Evolutionary conservation across 169 alveolate genomes (phyloP).

Genomic region (Perkinsus olseni): DNA sequence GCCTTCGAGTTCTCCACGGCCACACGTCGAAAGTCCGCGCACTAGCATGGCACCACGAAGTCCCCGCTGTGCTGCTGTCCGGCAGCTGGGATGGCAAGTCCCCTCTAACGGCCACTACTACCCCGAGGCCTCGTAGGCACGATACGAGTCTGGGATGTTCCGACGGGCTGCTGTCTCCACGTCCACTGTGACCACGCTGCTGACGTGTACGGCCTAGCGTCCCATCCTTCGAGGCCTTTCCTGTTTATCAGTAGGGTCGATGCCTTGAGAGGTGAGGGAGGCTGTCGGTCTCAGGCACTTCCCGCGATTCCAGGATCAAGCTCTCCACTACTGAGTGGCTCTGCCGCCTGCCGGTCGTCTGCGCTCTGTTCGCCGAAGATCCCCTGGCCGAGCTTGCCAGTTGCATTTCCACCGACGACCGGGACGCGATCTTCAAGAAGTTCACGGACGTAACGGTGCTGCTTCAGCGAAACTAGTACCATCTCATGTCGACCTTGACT

Average conservation of each 20-base stretch:
- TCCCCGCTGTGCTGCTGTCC: slow-evolving; percentile 44
- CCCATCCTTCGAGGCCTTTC: slow-evolving; percentile 48
- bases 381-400: background rate
- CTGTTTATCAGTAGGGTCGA: slow-evolving; percentile 29
- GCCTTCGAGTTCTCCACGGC: slow-evolving; percentile 27
- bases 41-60: slow-evolving; percentile 40
- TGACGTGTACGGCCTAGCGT: slow-evolving; percentile 43
- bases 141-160: slow-evolving; percentile 45
- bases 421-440: background rate
- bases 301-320: slow-evolving; percentile 44
- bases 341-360: background rate
- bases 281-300: background rate
- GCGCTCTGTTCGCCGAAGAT: background rate
- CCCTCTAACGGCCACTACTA: background rate
- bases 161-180: slow-evolving; percentile 24
- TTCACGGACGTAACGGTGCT: background rate
- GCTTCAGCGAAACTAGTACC: too few relatives aligned
- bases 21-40: slow-evolving; percentile 47
- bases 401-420: background rate
- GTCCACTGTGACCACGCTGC: slow-evolving; percentile 37
- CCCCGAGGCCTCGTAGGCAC: background rate
- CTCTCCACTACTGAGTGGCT: slow-evolving; percentile 33
- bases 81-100: slow-evolving; percentile 47
- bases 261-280: background rate
- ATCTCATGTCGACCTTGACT: too few relatives aligned